Conservation (phyloP, 2,329 filamentous ascomycete genomes). For the Monilinia polystroma region DNA sequence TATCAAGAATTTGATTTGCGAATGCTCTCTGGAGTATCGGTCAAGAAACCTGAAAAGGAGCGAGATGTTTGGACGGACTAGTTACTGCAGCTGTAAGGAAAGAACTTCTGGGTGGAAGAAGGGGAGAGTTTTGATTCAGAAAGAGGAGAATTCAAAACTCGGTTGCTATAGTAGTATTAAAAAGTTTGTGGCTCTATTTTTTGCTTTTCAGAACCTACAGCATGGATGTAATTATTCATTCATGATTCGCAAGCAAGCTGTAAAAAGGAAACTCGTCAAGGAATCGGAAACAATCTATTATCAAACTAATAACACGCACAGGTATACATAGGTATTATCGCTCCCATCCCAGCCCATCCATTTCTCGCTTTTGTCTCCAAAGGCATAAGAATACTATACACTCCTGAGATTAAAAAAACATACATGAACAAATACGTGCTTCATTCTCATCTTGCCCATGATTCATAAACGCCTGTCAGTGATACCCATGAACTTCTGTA, state of each 20-base stretch:
- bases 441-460: background rate
- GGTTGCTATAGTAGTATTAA: too few species aligned
- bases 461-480: background rate
- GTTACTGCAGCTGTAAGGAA: too few species aligned
- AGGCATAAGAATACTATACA: constrained; percentile 4
- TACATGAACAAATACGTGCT: constrained; percentile 11
- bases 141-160: too few species aligned
- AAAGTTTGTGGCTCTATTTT: too few species aligned
- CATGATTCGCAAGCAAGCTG: background rate
- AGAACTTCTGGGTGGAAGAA: too few species aligned
- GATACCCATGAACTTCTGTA: background rate
- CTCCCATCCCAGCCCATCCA: background rate
- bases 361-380: background rate
- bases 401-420: constrained; percentile 1
- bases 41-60: too few species aligned
- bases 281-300: background rate
- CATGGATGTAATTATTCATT: too few species aligned
- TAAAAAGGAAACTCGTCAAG: background rate
- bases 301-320: constrained; percentile 4
- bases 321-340: constrained; percentile 4
- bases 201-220: too few species aligned
- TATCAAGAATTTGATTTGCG: too few species aligned
- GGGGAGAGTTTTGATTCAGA: too few species aligned
- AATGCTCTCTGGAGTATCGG: too few species aligned
- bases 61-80: too few species aligned